Evolutionary conservation across 345 rosid species (phyloP).

Genomic region (Hibiscus trionum): DNA sequence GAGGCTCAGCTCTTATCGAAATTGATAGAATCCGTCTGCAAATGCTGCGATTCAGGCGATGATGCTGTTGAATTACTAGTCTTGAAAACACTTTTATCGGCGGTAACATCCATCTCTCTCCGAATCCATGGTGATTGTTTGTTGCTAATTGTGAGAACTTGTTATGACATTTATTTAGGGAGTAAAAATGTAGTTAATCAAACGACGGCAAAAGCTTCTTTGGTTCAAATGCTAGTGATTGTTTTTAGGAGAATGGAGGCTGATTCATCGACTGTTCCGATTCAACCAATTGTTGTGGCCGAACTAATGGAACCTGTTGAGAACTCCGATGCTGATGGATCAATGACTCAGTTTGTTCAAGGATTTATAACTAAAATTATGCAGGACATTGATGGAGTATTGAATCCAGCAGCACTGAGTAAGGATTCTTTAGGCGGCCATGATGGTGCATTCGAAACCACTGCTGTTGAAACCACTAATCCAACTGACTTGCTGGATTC

Average conservation of each 20-base stretch:
- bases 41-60: constrained; percentile 74
- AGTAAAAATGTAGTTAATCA: constrained; percentile 87
- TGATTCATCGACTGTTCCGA: constrained; percentile 79
- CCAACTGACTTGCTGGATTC: constrained; percentile 66
- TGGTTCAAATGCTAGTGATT: constrained; percentile 93
- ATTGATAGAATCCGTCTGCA: constrained; percentile 71
- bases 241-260: constrained; percentile 99
- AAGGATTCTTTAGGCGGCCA: constrained; percentile 37
- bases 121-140: constrained; percentile 90
- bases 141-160: constrained; percentile 82
- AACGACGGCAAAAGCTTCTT: constrained; percentile 89
- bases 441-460: constrained; percentile 68
- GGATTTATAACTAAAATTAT: constrained; percentile 42
- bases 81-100: constrained; percentile 71
- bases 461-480: constrained; percentile 53
- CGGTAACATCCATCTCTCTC: constrained; percentile 77
- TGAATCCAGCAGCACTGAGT: constrained; percentile 15
- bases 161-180: constrained; percentile 86
- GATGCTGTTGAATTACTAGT: constrained; percentile 70
- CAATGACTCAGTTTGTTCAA: constrained; percentile 34
- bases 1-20: constrained; percentile 62
- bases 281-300: constrained; percentile 95
- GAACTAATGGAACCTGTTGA: constrained; percentile 88
- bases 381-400: constrained; percentile 48
- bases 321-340: constrained; percentile 40